A percentile compares a stretch with the other conserved stretches of the same genome.
These are phyloP conservation scores for Eruca vesicaria DNA, from an alignment of 441 rosid species.

Conservation along the genomic window DNA sequence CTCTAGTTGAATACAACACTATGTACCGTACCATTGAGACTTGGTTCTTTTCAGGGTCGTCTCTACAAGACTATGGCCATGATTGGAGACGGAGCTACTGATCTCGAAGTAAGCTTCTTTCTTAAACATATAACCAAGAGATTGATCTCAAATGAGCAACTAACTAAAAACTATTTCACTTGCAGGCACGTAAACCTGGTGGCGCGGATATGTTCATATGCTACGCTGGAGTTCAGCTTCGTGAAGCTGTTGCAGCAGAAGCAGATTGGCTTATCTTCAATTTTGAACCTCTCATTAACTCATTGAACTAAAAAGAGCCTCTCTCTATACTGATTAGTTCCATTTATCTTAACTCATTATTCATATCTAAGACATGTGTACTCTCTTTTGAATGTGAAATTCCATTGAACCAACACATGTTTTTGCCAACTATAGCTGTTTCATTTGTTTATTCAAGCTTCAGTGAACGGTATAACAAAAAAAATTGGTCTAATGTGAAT, in stretches of 20 bases:
- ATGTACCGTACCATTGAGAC: conserved; percentile 2
- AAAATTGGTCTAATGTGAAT: not conserved
- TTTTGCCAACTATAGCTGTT: conserved; percentile 9
- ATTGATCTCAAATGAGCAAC: conserved; percentile 4
- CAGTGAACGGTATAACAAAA: conserved; percentile 17
- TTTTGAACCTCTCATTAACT: conserved; percentile 57
- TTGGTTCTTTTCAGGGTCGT: conserved; percentile 47
- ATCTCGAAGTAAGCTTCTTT: conserved; percentile 67
- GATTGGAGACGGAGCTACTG: conserved; percentile 99
- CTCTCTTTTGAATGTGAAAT: not conserved
- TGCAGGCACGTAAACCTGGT: conserved; percentile 83
- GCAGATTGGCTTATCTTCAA: conserved; percentile 89
- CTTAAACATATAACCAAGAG: not conserved
- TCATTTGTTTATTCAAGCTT: conserved; percentile 21
- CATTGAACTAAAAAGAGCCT: conserved; percentile 43
- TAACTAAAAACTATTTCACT: conserved; percentile 3
- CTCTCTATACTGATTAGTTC: not conserved
- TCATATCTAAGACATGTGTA: conserved; percentile 10
- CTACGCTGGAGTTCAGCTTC: conserved; percentile 82
- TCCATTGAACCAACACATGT: conserved; percentile 8
- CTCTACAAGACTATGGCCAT: conserved; percentile 76
- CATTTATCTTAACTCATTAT: conserved; percentile 9
- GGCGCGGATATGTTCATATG: conserved; percentile 88
- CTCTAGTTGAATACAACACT: conserved; percentile 19
- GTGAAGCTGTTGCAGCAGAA: conserved; percentile 76